phyloP scores from a whole-genome alignment of 306 rosid genomes.

The Cucurbita ficifolia region DNA sequence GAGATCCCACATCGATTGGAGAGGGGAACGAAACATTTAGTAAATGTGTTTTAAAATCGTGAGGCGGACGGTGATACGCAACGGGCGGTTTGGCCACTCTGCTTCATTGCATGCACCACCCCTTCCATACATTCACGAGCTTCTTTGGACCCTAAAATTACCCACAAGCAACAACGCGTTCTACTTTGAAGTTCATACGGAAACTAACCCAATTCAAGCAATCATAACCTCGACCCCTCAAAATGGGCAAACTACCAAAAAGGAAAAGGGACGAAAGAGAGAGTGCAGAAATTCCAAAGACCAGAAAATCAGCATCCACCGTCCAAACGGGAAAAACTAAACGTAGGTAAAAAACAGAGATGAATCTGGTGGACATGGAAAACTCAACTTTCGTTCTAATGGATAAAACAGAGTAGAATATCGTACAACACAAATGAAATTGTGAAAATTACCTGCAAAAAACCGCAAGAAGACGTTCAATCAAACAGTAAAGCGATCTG shows the following conservation, averaged over 20 bases:
- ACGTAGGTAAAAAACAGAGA: background rate
- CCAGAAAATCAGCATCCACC: background rate
- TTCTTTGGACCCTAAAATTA: background rate
- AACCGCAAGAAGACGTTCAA: background rate
- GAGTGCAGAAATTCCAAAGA: background rate
- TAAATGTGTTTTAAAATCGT: too few species aligned
- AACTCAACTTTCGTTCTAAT: background rate
- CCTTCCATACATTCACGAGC: background rate
- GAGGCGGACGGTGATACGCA: too few species aligned
- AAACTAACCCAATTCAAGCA: background rate
- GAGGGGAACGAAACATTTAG: too few species aligned
- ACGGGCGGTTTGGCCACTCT: background rate
- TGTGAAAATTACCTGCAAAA: background rate
- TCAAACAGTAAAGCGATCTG: background rate
- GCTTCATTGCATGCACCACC: background rate
- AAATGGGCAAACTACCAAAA: background rate
- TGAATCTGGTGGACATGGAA: background rate
- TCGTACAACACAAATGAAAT: background rate
- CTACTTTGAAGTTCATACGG: background rate
- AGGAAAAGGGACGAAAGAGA: background rate
- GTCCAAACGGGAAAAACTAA: background rate
- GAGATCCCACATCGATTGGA: too few species aligned
- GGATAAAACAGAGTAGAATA: background rate
- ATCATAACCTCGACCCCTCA: background rate
- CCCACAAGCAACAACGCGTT: background rate